A percentile compares a stretch with the other conserved stretches of the same genome.
These are phyloP conservation scores for Stachybotrys elegans DNA, from an alignment of 2,329 filamentous ascomycete genomes.

Conservation along the genomic window DNA sequence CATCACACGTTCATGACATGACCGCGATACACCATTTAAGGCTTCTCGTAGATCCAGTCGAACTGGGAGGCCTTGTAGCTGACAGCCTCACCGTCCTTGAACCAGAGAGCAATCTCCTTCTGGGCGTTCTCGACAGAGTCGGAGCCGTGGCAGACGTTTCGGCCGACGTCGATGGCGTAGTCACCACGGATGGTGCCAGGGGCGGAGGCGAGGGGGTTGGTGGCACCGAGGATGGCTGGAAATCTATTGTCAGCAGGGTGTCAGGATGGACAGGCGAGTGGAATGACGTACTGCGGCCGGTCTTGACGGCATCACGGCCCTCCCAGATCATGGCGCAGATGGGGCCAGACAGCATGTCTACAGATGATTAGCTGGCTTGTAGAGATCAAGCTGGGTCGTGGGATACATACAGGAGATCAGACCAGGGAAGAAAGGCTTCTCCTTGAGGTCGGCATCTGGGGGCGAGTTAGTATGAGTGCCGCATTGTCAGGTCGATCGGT, in stretches of 20 bases:
- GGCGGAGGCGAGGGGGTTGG: conserved; percentile 91
- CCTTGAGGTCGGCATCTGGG: conserved; percentile 75
- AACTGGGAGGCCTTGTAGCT: conserved; percentile 78
- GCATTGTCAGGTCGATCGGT: too few relatives aligned
- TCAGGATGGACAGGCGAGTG: background rate
- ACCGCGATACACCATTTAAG: conserved; percentile 29
- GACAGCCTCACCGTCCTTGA: conserved; percentile 81
- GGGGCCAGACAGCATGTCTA: conserved; percentile 95
- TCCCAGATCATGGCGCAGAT: conserved; percentile 99
- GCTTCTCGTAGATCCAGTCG: conserved; percentile 98
- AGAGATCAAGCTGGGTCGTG: background rate
- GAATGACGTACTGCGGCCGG: conserved; percentile 69
- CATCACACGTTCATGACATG: background rate
- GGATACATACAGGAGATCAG: conserved; percentile 76
- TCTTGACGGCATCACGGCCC: conserved; percentile 98
- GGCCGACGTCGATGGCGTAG: conserved; percentile 75
- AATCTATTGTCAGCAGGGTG: conserved; percentile 11
- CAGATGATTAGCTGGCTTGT: conserved; percentile 8
- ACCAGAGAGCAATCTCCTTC: conserved; percentile 99
- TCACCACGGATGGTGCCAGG: conserved; percentile 98
- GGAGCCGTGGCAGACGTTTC: conserved; percentile 99
- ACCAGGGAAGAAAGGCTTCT: conserved; percentile 95
- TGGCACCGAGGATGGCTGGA: conserved; percentile 87
- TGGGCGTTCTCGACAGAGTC: conserved; percentile 98
- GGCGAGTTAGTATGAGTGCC: conserved; percentile 23